Percentiles rank a stretch among this genome's conserved stretches.
These are phyloP conservation scores for Draba incana DNA, from an alignment of 345 rosid species.

Conservation along the genomic window DNA sequence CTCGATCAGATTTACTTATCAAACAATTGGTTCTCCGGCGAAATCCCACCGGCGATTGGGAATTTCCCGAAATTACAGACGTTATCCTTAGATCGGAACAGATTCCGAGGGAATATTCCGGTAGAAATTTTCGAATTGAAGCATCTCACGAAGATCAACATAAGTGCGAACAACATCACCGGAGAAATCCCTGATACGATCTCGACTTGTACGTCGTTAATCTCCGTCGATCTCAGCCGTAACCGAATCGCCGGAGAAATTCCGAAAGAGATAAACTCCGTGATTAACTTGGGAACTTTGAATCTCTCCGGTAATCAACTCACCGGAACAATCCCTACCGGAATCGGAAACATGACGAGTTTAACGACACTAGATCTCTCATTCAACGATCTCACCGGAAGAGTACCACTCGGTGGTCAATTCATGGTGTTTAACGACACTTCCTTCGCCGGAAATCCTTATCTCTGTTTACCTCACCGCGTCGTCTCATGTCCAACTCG, in stretches of 20 bases:
- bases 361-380: conserved; percentile 83
- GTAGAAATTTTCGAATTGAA: conserved; percentile 54
- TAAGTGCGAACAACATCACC: conserved; percentile 58
- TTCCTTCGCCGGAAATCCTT: conserved; percentile 69
- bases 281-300: conserved; percentile 60
- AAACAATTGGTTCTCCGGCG: conserved; percentile 65
- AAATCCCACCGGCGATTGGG: conserved; percentile 67
- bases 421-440: conserved; percentile 70
- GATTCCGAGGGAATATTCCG: conserved; percentile 61
- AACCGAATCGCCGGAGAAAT: conserved; percentile 66
- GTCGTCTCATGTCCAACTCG: conserved; percentile 46
- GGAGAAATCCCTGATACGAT: conserved; percentile 70
- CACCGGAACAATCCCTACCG: conserved; percentile 67
- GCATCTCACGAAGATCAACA: conserved; percentile 50
- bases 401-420: conserved; percentile 74
- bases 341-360: conserved; percentile 68
- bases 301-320: conserved; percentile 72
- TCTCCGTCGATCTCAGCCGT: conserved; percentile 65
- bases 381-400: conserved; percentile 63
- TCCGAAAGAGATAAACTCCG: conserved; percentile 53
- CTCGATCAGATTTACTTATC: conserved; percentile 53
- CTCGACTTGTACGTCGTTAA: conserved; percentile 49
- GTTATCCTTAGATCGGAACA: conserved; percentile 57
- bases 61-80: conserved; percentile 50
- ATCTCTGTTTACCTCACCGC: conserved; percentile 57